phyloP scores from a whole-genome alignment of 495 filamentous ascomycete species.

The Talaromyces wortmannii region DNA sequence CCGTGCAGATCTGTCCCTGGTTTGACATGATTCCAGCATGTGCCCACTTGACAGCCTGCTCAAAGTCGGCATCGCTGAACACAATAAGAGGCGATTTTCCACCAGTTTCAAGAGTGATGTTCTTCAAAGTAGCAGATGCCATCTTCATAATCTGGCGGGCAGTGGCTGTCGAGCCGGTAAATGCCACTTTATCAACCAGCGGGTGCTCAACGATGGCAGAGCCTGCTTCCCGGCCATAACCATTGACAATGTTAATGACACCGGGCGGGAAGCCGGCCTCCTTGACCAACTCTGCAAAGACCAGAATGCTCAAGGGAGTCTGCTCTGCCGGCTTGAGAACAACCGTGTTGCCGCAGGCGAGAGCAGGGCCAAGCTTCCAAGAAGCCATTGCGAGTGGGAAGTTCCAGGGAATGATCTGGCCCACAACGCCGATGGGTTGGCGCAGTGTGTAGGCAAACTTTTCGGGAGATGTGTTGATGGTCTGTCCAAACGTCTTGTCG shows the following conservation, averaged over 20 bases:
- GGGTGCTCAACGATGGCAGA: constrained; percentile 73
- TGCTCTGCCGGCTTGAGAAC: constrained; percentile 93
- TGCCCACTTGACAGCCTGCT: constrained; percentile 74
- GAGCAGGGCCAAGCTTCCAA: constrained; percentile 91
- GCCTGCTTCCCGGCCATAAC: constrained; percentile 70
- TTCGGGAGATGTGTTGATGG: constrained; percentile 65
- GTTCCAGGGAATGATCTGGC: constrained; percentile 90
- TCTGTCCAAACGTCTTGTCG: constrained; percentile 86
- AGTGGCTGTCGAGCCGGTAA: constrained; percentile 84
- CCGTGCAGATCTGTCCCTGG: constrained; percentile 87
- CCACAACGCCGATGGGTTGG: constrained; percentile 84
- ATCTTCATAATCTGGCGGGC: constrained; percentile 89
- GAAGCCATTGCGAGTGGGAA: constrained; percentile 84
- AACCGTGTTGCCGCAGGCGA: constrained; percentile 83
- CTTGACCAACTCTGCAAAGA: constrained; percentile 71
- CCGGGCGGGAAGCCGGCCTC: constrained; percentile 91
- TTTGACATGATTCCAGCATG: constrained; percentile 72
- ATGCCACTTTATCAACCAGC: constrained; percentile 83
- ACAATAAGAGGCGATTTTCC: constrained; percentile 84
- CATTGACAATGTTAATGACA: constrained; percentile 85
- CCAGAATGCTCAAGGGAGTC: constrained; percentile 80
- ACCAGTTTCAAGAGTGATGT: constrained; percentile 90
- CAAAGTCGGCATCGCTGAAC: constrained; percentile 79
- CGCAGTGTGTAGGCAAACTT: constrained; percentile 88
- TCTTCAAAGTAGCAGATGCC: constrained; percentile 80